These are phyloP conservation scores for Scytalidium lignicola DNA, from an alignment of 2,329 filamentous ascomycete genomes.

Conservation along the genomic window DNA sequence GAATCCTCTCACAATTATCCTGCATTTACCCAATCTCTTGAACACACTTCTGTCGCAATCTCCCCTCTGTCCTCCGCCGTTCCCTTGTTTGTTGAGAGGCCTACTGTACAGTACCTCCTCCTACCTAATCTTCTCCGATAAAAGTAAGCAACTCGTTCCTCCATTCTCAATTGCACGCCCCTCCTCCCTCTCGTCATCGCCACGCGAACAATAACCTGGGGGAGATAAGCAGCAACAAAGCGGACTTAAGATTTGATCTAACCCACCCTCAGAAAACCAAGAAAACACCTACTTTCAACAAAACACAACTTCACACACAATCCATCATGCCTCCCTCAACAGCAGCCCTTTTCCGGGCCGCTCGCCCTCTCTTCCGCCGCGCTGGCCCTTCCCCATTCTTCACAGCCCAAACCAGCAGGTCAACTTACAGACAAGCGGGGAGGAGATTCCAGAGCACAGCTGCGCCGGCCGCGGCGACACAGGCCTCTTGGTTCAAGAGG, in stretches of 20 bases:
- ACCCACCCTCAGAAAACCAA: constrained; percentile 11
- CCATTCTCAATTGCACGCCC: constrained; percentile 1
- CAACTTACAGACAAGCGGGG: constrained; percentile 26
- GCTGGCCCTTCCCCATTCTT: not conserved
- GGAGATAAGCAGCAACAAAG: constrained; percentile 1
- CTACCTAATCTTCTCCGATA: not conserved
- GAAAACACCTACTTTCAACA: not conserved
- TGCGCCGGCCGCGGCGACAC: constrained; percentile 33
- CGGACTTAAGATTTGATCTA: constrained; percentile 7
- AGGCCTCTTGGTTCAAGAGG: constrained; percentile 61
- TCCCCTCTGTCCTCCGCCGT: too few relatives aligned
- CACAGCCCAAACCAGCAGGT: constrained; percentile 30
- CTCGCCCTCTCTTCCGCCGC: constrained; percentile 48
- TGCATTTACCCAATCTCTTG: too few relatives aligned
- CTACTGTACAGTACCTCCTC: not conserved
- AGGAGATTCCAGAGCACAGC: constrained; percentile 70
- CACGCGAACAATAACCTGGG: not conserved
- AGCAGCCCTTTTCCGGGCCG: constrained; percentile 42
- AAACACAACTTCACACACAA: constrained; percentile 27
- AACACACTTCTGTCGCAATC: too few relatives aligned
- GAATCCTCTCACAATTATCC: too few relatives aligned
- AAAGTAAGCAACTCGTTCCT: not conserved
- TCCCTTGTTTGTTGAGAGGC: too few relatives aligned
- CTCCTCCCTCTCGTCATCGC: not conserved
- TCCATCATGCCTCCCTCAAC: constrained; percentile 17